Evolutionary conservation across 2,329 filamentous ascomycete species (phyloP).

Genomic region (Hypoxylon sp.): DNA sequence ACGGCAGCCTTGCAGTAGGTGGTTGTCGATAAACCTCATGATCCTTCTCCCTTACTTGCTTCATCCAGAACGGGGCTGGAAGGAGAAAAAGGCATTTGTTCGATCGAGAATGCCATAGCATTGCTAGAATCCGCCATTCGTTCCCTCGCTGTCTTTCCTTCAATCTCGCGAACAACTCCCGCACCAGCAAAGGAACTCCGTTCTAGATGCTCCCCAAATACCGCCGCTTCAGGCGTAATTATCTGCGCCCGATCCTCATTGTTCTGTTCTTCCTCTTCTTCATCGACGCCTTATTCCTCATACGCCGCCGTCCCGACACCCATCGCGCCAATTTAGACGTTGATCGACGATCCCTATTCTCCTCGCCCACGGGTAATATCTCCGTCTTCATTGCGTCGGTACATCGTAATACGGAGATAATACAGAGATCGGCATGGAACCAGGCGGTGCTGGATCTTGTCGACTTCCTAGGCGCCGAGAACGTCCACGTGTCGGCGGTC

Average conservation of each 20-base stretch:
- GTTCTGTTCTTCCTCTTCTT: constrained; percentile 50
- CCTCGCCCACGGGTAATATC: constrained; percentile 43
- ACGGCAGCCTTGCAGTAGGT: constrained; percentile 11
- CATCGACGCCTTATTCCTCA: constrained; percentile 51
- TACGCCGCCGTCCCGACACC: constrained; percentile 50
- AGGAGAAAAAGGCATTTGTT: constrained; percentile 22
- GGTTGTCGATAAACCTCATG: constrained; percentile 20
- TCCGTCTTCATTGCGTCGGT: constrained; percentile 73
- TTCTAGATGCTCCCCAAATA: constrained; percentile 53
- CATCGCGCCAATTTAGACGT: constrained; percentile 44
- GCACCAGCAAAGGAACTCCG: constrained; percentile 10
- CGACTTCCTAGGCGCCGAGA: constrained; percentile 67
- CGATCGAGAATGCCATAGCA: constrained; percentile 39
- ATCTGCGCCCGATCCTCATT: constrained; percentile 51
- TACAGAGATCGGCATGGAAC: constrained; percentile 71
- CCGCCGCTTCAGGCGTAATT: constrained; percentile 52
- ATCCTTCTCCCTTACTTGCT: constrained; percentile 22
- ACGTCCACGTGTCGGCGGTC: constrained; percentile 73
- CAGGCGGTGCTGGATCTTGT: constrained; percentile 67
- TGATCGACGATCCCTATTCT: constrained; percentile 36
- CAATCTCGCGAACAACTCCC: constrained; percentile 7
- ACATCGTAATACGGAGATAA: constrained; percentile 73
- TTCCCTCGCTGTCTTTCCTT: constrained; percentile 21
- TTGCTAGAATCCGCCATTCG: constrained; percentile 14
- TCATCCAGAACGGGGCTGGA: constrained; percentile 31